These are phyloP conservation scores for Aphanomyces invadans DNA, from an alignment of 352 stramenopile species.

Conservation along the genomic window DNA sequence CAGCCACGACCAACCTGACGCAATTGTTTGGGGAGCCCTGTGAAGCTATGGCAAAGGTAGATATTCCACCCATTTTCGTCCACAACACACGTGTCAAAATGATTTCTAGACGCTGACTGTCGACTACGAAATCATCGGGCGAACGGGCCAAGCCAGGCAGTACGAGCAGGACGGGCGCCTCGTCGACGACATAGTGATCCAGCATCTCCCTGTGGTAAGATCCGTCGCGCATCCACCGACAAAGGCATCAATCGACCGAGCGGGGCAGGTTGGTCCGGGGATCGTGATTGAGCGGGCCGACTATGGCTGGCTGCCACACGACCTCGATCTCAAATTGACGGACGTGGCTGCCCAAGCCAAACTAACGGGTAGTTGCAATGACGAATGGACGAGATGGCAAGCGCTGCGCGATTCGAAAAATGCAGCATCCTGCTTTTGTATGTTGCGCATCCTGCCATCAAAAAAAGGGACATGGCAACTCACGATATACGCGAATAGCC, in stretches of 20 bases:
- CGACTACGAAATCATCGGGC: constrained; percentile 21
- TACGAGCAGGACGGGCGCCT: constrained; percentile 22
- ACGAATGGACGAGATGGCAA: not conserved
- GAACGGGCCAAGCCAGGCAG: constrained; percentile 19
- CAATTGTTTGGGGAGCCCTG: constrained; percentile 17
- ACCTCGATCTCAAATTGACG: constrained; percentile 15
- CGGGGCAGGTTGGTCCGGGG: not conserved
- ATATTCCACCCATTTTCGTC: not conserved
- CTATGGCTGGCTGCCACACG: constrained; percentile 15
- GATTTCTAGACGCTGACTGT: constrained; percentile 9
- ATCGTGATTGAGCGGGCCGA: constrained; percentile 4
- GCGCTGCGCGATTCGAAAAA: not conserved
- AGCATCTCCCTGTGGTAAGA: constrained; percentile 10
- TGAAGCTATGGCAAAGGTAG: not conserved
- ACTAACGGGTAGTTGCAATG: not conserved
- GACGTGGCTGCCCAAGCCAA: constrained; percentile 12
- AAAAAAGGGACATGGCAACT: no score
- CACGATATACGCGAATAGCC: no score
- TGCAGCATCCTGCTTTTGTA: not conserved
- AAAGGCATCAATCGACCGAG: not conserved
- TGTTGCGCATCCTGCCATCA: no score
- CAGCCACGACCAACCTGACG: not conserved
- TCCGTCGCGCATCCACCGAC: not conserved
- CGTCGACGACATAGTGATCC: constrained; percentile 15
- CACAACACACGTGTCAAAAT: not conserved